Conservation (phyloP, 148 eudicot species). For the Linanthus parryae region DNA sequence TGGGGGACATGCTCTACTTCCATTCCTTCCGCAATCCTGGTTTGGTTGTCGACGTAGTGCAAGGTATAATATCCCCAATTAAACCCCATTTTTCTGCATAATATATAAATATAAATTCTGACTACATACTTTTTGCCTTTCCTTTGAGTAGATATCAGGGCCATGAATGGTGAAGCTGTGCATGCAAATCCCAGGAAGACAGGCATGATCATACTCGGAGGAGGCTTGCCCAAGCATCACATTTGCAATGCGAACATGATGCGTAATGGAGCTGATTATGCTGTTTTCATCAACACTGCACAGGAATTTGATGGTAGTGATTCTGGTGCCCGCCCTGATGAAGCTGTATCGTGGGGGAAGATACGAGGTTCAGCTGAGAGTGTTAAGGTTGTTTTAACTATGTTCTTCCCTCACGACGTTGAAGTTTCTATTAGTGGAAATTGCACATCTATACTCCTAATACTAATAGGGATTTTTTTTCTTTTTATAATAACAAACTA, state of each 20-base stretch:
- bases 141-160: conserved; percentile 59
- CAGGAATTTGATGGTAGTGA: conserved; percentile 94
- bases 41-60: conserved; percentile 69
- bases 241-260: conserved; percentile 94
- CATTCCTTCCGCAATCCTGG: conserved; percentile 81
- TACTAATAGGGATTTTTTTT: no score
- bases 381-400: no score
- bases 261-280: conserved; percentile 92
- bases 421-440: no score
- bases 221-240: conserved; percentile 88
- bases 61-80: conserved; percentile 36
- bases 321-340: conserved; percentile 93
- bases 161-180: conserved; percentile 77
- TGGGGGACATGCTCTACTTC: conserved; percentile 92
- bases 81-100: background rate
- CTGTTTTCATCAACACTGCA: conserved; percentile 85
- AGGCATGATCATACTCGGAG: conserved; percentile 82
- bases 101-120: no score
- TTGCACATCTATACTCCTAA: no score
- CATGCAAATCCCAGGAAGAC: conserved; percentile 87
- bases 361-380: conserved; percentile 77
- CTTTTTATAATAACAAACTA: no score
- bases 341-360: conserved; percentile 96
- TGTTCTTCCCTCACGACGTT: no score
- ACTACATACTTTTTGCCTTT: background rate